phyloP scores from a whole-genome alignment of 345 rosid species.

The Physaria fendleri region DNA sequence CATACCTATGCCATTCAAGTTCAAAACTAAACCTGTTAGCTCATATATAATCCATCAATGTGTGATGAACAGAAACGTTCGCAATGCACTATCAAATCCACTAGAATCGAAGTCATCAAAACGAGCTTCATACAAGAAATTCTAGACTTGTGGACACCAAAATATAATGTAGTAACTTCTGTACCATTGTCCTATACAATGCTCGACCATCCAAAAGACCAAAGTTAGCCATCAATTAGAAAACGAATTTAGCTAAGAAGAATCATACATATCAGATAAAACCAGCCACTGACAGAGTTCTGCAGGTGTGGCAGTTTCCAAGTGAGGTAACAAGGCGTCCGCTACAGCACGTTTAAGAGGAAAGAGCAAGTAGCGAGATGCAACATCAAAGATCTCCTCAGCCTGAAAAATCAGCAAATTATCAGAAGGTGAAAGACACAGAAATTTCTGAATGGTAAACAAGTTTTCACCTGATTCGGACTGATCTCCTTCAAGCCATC shows the following conservation, averaged over 20 bases:
- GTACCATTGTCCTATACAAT: neutral
- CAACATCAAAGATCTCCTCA: slow-evolving; percentile 93
- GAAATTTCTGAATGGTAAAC: neutral
- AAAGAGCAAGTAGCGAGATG: slow-evolving; percentile 87
- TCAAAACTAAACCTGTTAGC: neutral
- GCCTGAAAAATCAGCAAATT: slow-evolving; percentile 44
- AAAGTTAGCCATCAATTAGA: neutral
- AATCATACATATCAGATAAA: slow-evolving; percentile 77
- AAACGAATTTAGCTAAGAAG: slow-evolving; percentile 4
- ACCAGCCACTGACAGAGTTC: slow-evolving; percentile 89
- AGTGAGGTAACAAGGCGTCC: slow-evolving; percentile 71
- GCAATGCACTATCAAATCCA: neutral
- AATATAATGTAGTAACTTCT: neutral
- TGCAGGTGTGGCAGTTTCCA: slow-evolving; percentile 75
- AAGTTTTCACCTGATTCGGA: slow-evolving; percentile 63
- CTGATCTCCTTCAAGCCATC: slow-evolving; percentile 79
- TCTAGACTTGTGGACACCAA: neutral
- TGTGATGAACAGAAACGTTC: neutral
- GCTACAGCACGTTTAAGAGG: slow-evolving; percentile 97
- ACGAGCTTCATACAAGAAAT: neutral
- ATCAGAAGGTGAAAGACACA: neutral
- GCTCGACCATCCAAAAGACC: neutral
- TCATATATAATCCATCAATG: neutral
- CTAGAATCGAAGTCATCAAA: neutral
- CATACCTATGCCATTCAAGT: slow-evolving; percentile 54